Percentiles rank a stretch among this genome's conserved stretches.
These are phyloP conservation scores for Phyllosticta citriasiana DNA, from an alignment of 2,329 filamentous ascomycete genomes.

Conservation along the genomic window DNA sequence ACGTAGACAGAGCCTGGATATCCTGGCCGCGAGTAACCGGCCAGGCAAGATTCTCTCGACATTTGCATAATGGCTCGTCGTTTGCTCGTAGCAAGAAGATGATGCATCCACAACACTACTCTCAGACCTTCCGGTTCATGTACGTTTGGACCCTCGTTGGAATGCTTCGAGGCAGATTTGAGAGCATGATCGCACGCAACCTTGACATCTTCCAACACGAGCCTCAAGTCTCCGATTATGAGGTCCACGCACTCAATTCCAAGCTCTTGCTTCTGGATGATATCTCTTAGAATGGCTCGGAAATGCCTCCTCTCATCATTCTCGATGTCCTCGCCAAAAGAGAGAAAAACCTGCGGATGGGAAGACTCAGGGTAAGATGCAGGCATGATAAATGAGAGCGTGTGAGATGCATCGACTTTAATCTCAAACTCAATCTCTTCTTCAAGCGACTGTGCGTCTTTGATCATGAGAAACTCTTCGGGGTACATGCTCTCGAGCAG, in stretches of 20 bases:
- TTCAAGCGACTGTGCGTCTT: neutral
- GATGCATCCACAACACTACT: conserved; percentile 9
- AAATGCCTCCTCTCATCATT: neutral
- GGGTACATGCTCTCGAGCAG: conserved; percentile 9
- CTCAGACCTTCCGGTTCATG: conserved; percentile 1
- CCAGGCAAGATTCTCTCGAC: neutral
- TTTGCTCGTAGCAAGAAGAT: conserved; percentile 6
- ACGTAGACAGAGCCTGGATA: conserved; percentile 9
- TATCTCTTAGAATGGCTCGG: neutral
- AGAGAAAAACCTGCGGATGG: neutral
- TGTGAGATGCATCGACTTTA: neutral
- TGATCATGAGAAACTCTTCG: conserved; percentile 2
- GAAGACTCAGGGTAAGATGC: neutral
- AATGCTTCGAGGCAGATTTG: neutral
- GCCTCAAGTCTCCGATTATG: conserved; percentile 6
- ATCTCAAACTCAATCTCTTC: conserved; percentile 4
- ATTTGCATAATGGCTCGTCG: conserved; percentile 3
- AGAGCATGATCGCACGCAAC: conserved; percentile 3
- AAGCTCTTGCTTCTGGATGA: neutral
- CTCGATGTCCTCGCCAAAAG: neutral
- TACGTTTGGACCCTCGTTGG: neutral
- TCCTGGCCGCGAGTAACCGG: conserved; percentile 7
- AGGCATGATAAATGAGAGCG: conserved; percentile 4
- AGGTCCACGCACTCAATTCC: conserved; percentile 7
- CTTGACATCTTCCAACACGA: conserved; percentile 11